A percentile compares a stretch with the other conserved stretches of the same genome.
Evolutionary conservation across 2,329 filamentous ascomycete genomes (phyloP).

Genomic region (Alternaria sp.): DNA sequence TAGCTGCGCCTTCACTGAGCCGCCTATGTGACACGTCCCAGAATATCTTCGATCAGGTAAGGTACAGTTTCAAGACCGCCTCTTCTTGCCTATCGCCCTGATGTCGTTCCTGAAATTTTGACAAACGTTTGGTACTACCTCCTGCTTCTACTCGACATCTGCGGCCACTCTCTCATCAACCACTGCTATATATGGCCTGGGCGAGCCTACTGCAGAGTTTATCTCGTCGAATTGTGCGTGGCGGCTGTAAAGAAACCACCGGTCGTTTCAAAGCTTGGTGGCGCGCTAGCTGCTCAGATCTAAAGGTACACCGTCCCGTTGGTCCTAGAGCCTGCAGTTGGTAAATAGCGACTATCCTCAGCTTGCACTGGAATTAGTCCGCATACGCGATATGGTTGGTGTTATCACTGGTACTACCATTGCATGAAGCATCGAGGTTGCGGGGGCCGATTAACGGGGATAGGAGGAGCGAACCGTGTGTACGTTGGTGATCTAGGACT

Average conservation of each 20-base stretch:
- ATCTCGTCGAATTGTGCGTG: not conserved
- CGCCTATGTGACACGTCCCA: conserved; percentile 1
- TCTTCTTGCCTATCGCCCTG: not conserved
- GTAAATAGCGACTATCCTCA: not conserved
- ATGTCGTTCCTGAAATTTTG: not conserved
- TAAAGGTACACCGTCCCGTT: conserved; percentile 1
- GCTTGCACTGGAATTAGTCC: not conserved
- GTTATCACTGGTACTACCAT: not conserved
- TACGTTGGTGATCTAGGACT: not conserved
- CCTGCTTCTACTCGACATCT: not conserved
- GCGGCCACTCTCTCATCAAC: not conserved
- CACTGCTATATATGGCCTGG: not conserved
- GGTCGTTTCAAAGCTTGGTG: not conserved
- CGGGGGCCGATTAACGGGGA: conserved; percentile 2
- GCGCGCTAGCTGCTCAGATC: not conserved
- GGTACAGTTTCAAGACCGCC: not conserved
- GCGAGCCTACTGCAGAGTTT: not conserved
- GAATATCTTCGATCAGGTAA: not conserved
- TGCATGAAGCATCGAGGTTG: conserved; percentile 4
- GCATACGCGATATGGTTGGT: not conserved
- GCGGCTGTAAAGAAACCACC: not conserved
- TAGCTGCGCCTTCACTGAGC: conserved; percentile 27
- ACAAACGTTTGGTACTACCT: not conserved
- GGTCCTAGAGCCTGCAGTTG: not conserved
- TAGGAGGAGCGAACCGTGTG: not conserved